Evolutionary conservation across 768 basidiomycete species (phyloP).

Genomic region (Amanita phalloides): DNA sequence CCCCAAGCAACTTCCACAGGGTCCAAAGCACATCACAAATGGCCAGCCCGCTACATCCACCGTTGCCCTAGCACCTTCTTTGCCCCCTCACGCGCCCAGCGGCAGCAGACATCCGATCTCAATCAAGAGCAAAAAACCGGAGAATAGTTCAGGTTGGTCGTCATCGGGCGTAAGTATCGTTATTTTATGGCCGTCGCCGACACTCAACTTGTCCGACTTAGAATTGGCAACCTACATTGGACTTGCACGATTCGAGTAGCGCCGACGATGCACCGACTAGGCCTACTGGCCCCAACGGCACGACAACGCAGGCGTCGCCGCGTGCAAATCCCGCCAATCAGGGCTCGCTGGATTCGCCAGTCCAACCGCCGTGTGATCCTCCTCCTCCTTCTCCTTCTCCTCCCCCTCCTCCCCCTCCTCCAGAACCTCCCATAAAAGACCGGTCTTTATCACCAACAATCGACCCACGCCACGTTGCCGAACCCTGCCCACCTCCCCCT

Average conservation of each 20-base stretch:
- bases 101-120: conserved; percentile 23
- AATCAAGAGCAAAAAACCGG: conserved; percentile 27
- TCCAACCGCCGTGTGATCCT: conserved; percentile 10
- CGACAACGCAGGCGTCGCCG: conserved; percentile 10
- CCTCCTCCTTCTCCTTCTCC: conserved; percentile 16
- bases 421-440: conserved; percentile 21
- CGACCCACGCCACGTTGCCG: conserved; percentile 16
- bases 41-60: conserved; percentile 16
- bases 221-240: conserved; percentile 18
- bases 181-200: conserved; percentile 3
- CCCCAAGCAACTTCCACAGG: conserved; percentile 16
- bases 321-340: conserved; percentile 15
- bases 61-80: conserved; percentile 12
- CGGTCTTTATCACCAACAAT: conserved; percentile 14
- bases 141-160: conserved; percentile 10
- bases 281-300: conserved; percentile 10
- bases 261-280: conserved; percentile 11
- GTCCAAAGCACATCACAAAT: conserved; percentile 34
- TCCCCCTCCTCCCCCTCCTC: conserved; percentile 17
- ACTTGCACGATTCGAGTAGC: conserved; percentile 7
- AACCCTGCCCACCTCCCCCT: conserved; percentile 18
- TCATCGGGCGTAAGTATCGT: conserved; percentile 15
- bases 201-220: conserved; percentile 8
- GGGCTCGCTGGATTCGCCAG: conserved; percentile 6
- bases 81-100: conserved; percentile 16